Percentiles rank a stretch among this genome's conserved stretches.
Evolutionary conservation across 140 eudicot genomes (phyloP).

Genomic region (Bidens hawaiensis): DNA sequence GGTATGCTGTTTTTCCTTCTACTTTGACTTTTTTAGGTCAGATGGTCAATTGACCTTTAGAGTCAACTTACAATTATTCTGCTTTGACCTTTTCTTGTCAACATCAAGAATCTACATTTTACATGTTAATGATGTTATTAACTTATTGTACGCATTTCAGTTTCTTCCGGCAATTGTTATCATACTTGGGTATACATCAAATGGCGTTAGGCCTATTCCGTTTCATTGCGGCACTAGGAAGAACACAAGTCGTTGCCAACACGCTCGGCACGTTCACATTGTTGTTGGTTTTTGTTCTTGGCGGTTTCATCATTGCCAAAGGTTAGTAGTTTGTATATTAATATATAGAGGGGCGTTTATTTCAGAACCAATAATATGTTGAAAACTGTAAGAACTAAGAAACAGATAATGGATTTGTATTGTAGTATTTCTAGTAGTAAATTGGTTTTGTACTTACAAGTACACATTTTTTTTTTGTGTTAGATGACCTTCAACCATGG

Average conservation of each 20-base stretch:
- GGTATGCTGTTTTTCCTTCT: conserved; percentile 25
- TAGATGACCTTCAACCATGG: conserved; percentile 79
- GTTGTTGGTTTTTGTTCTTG: conserved; percentile 47
- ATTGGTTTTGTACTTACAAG: neutral
- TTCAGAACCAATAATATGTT: neutral
- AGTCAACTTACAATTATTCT: too few relatives aligned
- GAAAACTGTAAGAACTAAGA: too few relatives aligned
- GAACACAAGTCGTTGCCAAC: conserved; percentile 56
- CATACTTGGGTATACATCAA: conserved; percentile 53
- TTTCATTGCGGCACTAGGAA: conserved; percentile 53
- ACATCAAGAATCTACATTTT: too few relatives aligned
- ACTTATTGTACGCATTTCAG: conserved; percentile 30
- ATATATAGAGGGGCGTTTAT: neutral
- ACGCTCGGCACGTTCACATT: conserved; percentile 42
- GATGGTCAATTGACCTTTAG: too few relatives aligned
- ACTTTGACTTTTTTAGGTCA: conserved; percentile 10
- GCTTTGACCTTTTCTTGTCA: too few relatives aligned
- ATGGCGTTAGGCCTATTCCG: conserved; percentile 57
- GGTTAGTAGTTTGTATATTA: conserved; percentile 30
- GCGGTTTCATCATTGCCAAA: conserved; percentile 58
- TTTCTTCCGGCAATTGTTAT: conserved; percentile 51
- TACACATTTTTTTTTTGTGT: conserved; percentile 7
- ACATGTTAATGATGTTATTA: too few relatives aligned
- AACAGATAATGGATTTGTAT: too few relatives aligned
- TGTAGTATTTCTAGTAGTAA: neutral